phyloP scores from a whole-genome alignment of 2,329 filamentous ascomycete species.

The Hypoxylon sp. region DNA sequence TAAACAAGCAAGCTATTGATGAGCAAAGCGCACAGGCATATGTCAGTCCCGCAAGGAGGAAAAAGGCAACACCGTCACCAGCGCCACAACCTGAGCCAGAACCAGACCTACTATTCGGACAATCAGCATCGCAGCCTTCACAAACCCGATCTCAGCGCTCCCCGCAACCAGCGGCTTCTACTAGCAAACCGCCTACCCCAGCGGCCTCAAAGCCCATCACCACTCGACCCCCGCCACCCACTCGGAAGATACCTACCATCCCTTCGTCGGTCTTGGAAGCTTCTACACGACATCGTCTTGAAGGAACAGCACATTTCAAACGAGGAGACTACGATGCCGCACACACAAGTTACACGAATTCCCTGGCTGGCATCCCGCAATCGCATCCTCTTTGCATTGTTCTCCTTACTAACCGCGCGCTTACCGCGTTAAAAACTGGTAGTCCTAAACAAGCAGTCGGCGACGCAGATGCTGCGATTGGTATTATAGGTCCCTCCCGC shows the following conservation, averaged over 20 bases:
- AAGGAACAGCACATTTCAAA: slow-evolving; percentile 92
- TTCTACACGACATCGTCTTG: slow-evolving; percentile 83
- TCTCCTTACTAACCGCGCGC: slow-evolving; percentile 90
- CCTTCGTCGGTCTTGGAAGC: slow-evolving; percentile 78
- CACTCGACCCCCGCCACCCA: slow-evolving; percentile 62
- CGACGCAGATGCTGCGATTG: slow-evolving; percentile 86
- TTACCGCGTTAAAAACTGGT: slow-evolving; percentile 92
- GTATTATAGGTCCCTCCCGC: slow-evolving; percentile 82
- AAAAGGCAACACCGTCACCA: slow-evolving; percentile 71
- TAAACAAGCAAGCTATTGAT: slow-evolving; percentile 81
- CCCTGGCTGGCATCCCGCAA: slow-evolving; percentile 80
- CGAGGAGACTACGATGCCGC: slow-evolving; percentile 92
- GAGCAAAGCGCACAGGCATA: slow-evolving; percentile 88
- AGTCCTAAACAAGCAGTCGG: slow-evolving; percentile 88
- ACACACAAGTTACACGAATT: slow-evolving; percentile 84
- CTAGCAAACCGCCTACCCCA: slow-evolving; percentile 58
- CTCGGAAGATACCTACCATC: slow-evolving; percentile 73
- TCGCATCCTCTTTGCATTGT: slow-evolving; percentile 88
- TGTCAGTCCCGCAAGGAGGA: slow-evolving; percentile 86
- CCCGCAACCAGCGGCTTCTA: slow-evolving; percentile 54
- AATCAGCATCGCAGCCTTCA: slow-evolving; percentile 54
- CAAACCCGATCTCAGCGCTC: slow-evolving; percentile 44
- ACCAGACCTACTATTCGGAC: slow-evolving; percentile 75
- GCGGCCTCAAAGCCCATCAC: slow-evolving; percentile 62
- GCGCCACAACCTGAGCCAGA: slow-evolving; percentile 63